Evolutionary conservation across 2,329 filamentous ascomycete genomes (phyloP), one percentile per base, ranked within the genome.

Genomic region (Fusarium piperis): DNA sequence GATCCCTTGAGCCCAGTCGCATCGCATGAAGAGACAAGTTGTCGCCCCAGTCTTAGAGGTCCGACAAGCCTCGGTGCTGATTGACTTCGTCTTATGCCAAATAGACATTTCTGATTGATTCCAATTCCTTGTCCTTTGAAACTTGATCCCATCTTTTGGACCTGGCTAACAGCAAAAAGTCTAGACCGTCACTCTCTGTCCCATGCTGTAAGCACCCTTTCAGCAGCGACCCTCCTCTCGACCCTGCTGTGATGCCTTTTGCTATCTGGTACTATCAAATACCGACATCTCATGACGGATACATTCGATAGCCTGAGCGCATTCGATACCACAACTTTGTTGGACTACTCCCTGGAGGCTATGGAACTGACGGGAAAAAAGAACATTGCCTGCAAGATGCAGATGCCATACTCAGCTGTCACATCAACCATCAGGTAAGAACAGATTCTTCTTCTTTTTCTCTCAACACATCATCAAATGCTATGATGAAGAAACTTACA

Each of bases 401-500:
- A 38, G 15, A 3, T 6, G 23, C 13, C 32, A 44, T 16, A 1
- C 6, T 23, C 15, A 12, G n/a, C 18, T 33, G 11, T n/a, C 38
- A 32, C 59, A 61, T 28, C 16, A 8, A 46, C 41, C 26, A 64
- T 38, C 72, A 70, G 72, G 76, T 77, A 79, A 78, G 77, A 77
- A 73, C 51, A 70, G 18, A 35, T 59, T 64, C 71, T 70, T 66
- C 62, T 65, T 67, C 71, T n/a, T 57, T 71, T 55, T 68, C 64
- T 62, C 65, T 26, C 11, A 57, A 28, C 15, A 41, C 28, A 32
- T 44, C 20, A 66, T 39, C 61, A 71, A 65, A 74, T 79, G 70
- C 73, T 83, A 83, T 93, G 91, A 93, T 93, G 90, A 88, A 79
- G 85, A 84, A 88, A 83, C 83, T 84, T 85, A 86, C 84, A 90